These are phyloP conservation scores for Daldinia loculata DNA, from an alignment of 495 filamentous ascomycete genomes.

Conservation along the genomic window DNA sequence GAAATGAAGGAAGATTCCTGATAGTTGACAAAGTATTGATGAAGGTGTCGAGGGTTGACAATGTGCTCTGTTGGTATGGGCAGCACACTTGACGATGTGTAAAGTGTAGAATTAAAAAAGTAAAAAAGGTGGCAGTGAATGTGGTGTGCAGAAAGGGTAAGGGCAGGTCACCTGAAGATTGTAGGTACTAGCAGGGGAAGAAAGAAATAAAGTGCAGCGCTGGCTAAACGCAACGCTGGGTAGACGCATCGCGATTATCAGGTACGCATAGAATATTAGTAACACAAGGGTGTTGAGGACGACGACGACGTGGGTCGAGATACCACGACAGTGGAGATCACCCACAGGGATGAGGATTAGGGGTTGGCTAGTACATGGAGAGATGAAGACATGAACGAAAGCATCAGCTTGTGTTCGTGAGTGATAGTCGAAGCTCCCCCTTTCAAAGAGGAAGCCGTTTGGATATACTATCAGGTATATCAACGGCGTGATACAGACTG, in stretches of 20 bases:
- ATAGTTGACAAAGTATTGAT: not conserved
- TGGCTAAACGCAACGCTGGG: not conserved
- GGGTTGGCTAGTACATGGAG: not conserved
- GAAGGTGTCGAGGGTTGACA: not conserved
- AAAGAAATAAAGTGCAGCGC: not conserved
- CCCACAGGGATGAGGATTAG: not conserved
- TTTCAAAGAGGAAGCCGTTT: not conserved
- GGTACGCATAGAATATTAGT: not conserved
- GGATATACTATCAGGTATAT: not conserved
- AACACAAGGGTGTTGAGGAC: not conserved
- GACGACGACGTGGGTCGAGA: not conserved
- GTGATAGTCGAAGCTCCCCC: not conserved
- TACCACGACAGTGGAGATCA: not conserved
- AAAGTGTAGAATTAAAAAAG: not conserved
- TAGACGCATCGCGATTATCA: conserved; percentile 23
- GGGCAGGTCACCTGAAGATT: not conserved
- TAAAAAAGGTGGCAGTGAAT: not conserved
- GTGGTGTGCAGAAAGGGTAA: not conserved
- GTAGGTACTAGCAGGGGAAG: not conserved
- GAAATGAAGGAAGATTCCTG: not conserved
- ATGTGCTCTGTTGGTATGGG: not conserved
- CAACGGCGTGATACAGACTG: not conserved
- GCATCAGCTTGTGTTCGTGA: not conserved
- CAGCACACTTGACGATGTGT: not conserved
- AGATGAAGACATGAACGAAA: not conserved